These are phyloP conservation scores for Leccinellum rugosiceps DNA, from an alignment of 768 basidiomycete genomes.

Conservation along the genomic window DNA sequence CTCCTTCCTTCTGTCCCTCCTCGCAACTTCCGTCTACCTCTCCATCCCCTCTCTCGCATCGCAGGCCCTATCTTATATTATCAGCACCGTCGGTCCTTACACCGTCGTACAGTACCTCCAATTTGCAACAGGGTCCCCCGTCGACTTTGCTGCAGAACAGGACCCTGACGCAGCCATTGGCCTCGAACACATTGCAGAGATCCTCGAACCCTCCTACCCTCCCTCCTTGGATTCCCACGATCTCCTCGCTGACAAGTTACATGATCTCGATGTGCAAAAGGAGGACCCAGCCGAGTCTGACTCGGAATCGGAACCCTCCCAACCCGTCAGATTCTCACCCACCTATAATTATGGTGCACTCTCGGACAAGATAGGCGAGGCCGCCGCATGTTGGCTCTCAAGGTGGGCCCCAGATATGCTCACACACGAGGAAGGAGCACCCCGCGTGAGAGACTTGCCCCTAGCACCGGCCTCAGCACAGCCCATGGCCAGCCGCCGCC, in stretches of 20 bases:
- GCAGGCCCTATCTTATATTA: conserved; percentile 67
- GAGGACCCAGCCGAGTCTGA: conserved; percentile 37
- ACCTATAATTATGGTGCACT: conserved; percentile 81
- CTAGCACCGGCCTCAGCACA: conserved; percentile 18
- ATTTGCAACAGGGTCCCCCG: conserved; percentile 75
- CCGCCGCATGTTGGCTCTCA: conserved; percentile 81
- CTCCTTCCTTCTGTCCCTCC: conserved; percentile 76
- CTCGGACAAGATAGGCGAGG: conserved; percentile 89
- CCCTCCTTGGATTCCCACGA: conserved; percentile 16
- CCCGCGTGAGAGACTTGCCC: conserved; percentile 13
- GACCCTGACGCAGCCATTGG: conserved; percentile 66
- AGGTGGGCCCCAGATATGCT: conserved; percentile 85
- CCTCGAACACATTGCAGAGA: conserved; percentile 61
- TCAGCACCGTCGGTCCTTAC: conserved; percentile 73
- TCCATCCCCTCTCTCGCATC: conserved; percentile 75
- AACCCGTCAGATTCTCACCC: conserved; percentile 24
- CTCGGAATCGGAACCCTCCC: conserved; percentile 25
- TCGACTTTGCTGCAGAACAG: conserved; percentile 39
- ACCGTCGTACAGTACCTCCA: conserved; percentile 75
- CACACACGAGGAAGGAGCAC: conserved; percentile 48
- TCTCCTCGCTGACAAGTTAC: conserved; percentile 29
- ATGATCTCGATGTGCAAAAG: conserved; percentile 33
- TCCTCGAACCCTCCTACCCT: conserved; percentile 35
- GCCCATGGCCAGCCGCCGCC: conserved; percentile 18
- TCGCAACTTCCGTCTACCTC: conserved; percentile 85